Percentiles rank a stretch among this genome's conserved stretches.
Conservation (phyloP, 2,329 filamentous ascomycete genomes). For the Hypocrella siamensis region DNA sequence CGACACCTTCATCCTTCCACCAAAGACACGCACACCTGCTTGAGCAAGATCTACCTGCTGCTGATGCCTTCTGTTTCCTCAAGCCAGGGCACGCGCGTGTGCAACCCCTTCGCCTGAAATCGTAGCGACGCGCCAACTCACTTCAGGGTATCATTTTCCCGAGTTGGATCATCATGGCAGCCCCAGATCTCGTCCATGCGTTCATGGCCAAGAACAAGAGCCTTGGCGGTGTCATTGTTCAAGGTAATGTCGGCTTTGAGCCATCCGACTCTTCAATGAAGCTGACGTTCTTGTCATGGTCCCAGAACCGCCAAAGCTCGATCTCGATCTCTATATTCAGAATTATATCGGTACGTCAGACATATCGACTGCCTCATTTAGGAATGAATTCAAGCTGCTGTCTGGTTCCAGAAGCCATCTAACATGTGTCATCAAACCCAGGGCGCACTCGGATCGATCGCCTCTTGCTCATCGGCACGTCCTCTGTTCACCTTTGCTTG, state of each 20-base stretch:
- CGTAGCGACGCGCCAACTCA: too few species aligned
- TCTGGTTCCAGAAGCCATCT: background rate
- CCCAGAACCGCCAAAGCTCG: constrained; percentile 68
- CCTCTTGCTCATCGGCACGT: constrained; percentile 65
- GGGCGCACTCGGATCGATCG: constrained; percentile 71
- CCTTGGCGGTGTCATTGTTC: constrained; percentile 29
- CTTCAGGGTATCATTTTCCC: too few species aligned
- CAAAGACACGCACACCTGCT: too few species aligned
- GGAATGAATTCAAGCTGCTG: too few species aligned
- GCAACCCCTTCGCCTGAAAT: too few species aligned
- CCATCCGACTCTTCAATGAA: too few species aligned
- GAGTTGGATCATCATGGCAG: too few species aligned
- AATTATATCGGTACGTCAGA: constrained; percentile 61
- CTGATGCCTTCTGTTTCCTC: too few species aligned
- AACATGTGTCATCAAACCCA: constrained; percentile 17
- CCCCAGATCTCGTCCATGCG: constrained; percentile 15
- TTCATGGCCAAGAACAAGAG: constrained; percentile 32
- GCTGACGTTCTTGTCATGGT: background rate
- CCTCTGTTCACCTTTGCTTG: constrained; percentile 57
- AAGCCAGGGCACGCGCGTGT: too few species aligned
- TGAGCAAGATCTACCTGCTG: too few species aligned
- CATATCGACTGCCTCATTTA: background rate
- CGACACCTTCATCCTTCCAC: too few species aligned
- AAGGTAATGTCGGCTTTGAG: constrained; percentile 18
- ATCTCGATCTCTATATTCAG: constrained; percentile 77